Evolutionary conservation across 2,329 filamentous ascomycete genomes (phyloP), one percentile per base, ranked within the genome.

Genomic region (Aureobasidium leucospermi): DNA sequence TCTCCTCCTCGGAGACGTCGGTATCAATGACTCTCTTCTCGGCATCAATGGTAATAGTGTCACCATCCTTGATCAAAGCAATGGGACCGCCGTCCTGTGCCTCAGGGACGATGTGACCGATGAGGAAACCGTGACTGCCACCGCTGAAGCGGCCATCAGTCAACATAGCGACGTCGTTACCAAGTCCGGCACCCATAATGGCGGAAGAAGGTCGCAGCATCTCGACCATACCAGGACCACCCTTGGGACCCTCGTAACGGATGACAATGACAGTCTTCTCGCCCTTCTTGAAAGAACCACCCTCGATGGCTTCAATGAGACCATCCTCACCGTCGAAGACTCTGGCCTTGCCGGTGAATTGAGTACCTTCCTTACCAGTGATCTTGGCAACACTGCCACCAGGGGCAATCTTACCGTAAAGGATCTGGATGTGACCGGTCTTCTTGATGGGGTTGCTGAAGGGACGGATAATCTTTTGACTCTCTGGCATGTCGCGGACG

Each of bases 211-310:
- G 89, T 71, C 88, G 90, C 46, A 97, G 81, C 74, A 96, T 91
- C 75, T 97, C 93, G 1, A 92, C 93, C 93, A 97, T 97, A 45
- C 93, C 93, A 0, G 93, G 93, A 0, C 93, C 93, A 63, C 93
- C 93, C 70, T 90, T 92, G 11, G 93, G 93, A 0, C 93, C 93
- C 72, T 87, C 85, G 71, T 89, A 89, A 46, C 87, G 84, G 72
- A 90, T 89, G 56, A 90, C 84, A 32, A 89, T 85, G 42, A 90
- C 87, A 0, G 84, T 88, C 75, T 89, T 90, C 69, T 90, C 86
- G 57, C 85, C 85, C 76, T 88, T 87, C 71, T 85, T 87, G 71
- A 89, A 84, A 64, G 86, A 84, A 23, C 84, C 83, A 39, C 75
- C 74, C 72, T 89, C 86, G 31, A 90, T 80, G 1, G 86, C 85